These are phyloP conservation scores for Senna siamea DNA, from an alignment of 306 rosid species.

Conservation along the genomic window DNA sequence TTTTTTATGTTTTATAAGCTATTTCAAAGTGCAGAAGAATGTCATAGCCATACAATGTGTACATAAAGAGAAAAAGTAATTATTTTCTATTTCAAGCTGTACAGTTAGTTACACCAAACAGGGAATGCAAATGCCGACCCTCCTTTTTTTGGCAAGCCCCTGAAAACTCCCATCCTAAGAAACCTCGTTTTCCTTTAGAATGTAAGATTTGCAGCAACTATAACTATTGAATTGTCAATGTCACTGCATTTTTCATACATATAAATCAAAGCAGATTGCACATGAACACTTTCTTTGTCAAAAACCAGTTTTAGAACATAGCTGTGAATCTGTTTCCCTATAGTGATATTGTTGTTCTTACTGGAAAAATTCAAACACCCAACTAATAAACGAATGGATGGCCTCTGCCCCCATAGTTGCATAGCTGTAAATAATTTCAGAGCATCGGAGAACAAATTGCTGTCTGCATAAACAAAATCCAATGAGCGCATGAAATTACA, in stretches of 20 bases:
- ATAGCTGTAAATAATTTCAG: conserved; percentile 55
- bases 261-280: conserved; percentile 80
- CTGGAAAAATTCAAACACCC: conserved; percentile 71
- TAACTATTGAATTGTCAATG: conserved; percentile 63
- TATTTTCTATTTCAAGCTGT: conserved; percentile 39
- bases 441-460: conserved; percentile 48
- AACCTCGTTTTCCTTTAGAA: conserved; percentile 38
- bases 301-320: conserved; percentile 60
- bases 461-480: conserved; percentile 58
- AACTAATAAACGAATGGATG: conserved; percentile 68
- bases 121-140: conserved; percentile 45
- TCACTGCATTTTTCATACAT: conserved; percentile 84
- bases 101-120: conserved; percentile 68
- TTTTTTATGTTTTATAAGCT: conserved; percentile 35
- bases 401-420: conserved; percentile 70
- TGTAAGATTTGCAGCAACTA: conserved; percentile 43
- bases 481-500: conserved; percentile 93
- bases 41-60: conserved; percentile 28
- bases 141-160: conserved; percentile 47
- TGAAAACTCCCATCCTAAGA: conserved; percentile 38
- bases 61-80: conserved; percentile 22
- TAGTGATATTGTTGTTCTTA: conserved; percentile 45
- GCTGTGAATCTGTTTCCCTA: conserved; percentile 77
- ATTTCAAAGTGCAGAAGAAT: conserved; percentile 29
- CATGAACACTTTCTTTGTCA: conserved; percentile 58